Evolutionary conservation across 306 rosid species (phyloP).

Genomic region (Cucumis sativus): DNA sequence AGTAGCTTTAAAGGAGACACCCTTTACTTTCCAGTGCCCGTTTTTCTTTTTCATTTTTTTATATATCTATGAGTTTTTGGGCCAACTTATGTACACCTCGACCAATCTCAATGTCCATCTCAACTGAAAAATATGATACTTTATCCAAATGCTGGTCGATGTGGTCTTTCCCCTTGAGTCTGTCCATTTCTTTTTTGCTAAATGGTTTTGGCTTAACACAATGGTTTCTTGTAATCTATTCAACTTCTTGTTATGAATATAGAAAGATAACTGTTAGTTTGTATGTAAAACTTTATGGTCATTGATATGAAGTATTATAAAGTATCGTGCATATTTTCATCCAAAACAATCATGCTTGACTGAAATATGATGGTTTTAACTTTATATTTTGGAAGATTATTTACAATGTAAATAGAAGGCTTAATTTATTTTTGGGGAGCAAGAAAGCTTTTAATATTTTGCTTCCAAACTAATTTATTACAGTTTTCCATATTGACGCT

Average conservation of each 20-base stretch:
- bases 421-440: not conserved
- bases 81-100: too few species aligned
- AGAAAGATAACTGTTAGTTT: not conserved
- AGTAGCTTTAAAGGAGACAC: not conserved
- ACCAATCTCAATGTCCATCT: not conserved
- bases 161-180: not conserved
- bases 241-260: not conserved
- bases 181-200: not conserved
- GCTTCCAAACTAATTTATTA: not conserved
- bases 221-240: not conserved
- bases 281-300: not conserved
- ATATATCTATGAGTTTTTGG: too few species aligned
- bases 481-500: not conserved
- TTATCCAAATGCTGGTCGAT: not conserved
- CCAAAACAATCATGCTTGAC: not conserved
- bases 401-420: not conserved
- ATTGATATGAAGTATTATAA: not conserved
- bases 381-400: not conserved
- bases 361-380: not conserved
- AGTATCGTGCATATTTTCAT: not conserved
- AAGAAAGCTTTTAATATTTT: not conserved
- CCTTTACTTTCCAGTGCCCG: not conserved
- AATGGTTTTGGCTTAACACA: not conserved
- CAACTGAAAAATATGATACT: not conserved
- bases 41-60: too few species aligned